Base-by-base conservation (phyloP, 148 eudicot species). In the Pouteria glomerata region DNA sequence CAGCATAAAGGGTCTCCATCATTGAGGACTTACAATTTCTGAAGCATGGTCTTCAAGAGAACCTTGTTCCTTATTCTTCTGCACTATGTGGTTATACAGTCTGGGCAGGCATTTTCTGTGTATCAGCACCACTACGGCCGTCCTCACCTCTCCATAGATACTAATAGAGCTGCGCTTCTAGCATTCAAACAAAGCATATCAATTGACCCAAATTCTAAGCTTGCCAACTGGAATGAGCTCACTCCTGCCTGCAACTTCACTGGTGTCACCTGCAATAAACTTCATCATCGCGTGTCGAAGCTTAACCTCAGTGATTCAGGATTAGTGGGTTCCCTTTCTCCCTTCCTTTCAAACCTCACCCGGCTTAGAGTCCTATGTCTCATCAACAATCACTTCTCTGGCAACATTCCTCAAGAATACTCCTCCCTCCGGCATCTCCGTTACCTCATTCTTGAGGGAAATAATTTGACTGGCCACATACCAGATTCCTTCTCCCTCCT, bases 81-180 rank as follows among this genome's bases (percentile, higher is more conserved):
- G 57, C 78, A 53, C 21, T 39, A 10, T 64, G 35, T 64, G n/a
- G 26, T 58, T 31, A 37, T 57, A 23, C 7, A 58, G 51, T 51
- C 60, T 45, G 50, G 13, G 39, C 68, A 62, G 29, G 33, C 53
- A 45, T 31, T 71, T 45, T 71, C 67, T 30, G 74, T 8, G 15
- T 5, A 57, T 70, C 73, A 23, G 19, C n/a, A 42, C 50, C 33
- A 74, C 55, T 19, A 34, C 14, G 70, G 45, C 16, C 56, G 6
- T 65, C 35, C 45, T 56, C 73, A 74, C 78, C 68, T 78, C 33
- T 16, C n/a, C n/a, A n/a, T 75, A 19, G 67, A 78, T 0, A 72
- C 79, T 3, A 82, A 82, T 45, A 82, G 53, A 78, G 69, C 73
- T 13, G 71, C 85, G 16, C 79, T 82, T 30, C 74, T 82, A 50